phyloP scores from a whole-genome alignment of 2,329 filamentous ascomycete species.

The Xylariomycetidae sp. region DNA sequence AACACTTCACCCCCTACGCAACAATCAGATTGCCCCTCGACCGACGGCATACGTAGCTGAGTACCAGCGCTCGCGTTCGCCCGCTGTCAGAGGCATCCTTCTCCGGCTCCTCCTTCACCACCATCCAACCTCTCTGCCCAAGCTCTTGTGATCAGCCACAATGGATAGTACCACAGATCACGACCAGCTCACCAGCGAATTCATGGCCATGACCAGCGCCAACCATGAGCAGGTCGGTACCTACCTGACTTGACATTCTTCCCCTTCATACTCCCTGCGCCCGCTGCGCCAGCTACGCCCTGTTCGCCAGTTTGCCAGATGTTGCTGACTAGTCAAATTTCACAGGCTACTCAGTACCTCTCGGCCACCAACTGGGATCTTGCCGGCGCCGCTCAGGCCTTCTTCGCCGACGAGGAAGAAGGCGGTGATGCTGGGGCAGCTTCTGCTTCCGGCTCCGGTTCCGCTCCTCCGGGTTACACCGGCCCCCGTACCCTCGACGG shows the following conservation, averaged over 20 bases:
- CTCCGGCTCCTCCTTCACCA: neutral
- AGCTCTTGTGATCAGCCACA: conserved; percentile 4
- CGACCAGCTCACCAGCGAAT: conserved; percentile 43
- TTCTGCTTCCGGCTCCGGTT: conserved; percentile 20
- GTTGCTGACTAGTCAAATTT: no score
- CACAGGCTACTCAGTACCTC: conserved; percentile 62
- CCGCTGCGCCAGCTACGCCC: neutral
- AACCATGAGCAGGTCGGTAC: conserved; percentile 34
- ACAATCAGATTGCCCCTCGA: neutral
- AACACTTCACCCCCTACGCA: neutral
- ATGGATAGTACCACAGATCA: conserved; percentile 33
- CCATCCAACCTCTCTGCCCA: neutral
- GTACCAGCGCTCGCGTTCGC: no score
- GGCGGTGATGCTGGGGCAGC: conserved; percentile 38
- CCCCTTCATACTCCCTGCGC: conserved; percentile 1
- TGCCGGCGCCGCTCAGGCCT: conserved; percentile 54
- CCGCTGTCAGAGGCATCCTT: no score
- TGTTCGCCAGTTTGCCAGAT: no score
- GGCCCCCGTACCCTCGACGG: conserved; percentile 59
- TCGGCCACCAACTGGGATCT: conserved; percentile 61
- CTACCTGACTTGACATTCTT: neutral
- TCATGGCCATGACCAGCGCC: conserved; percentile 50
- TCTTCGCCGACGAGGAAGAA: conserved; percentile 53
- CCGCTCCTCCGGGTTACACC: conserved; percentile 39
- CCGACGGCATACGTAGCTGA: neutral